These are phyloP conservation scores for Serendipita sp. DNA, from an alignment of 768 basidiomycete species.

Conservation along the genomic window DNA sequence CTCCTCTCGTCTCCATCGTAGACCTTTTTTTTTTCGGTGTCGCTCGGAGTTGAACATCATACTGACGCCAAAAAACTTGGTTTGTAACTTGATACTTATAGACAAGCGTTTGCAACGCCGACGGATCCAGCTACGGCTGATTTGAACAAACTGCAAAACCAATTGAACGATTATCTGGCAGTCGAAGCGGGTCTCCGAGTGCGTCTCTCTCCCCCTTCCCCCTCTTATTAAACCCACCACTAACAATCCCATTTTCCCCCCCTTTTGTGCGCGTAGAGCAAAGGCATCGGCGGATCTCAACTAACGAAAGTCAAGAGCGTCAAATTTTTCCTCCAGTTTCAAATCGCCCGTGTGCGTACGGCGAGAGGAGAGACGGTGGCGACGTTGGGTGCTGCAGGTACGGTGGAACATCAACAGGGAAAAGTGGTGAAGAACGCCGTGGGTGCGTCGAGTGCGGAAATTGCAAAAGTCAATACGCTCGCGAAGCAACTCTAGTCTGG, in stretches of 20 bases:
- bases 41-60: too few relatives aligned
- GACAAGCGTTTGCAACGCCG: constrained; percentile 5
- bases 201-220: not conserved
- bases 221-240: not conserved
- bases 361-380: constrained; percentile 7
- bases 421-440: constrained; percentile 9
- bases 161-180: constrained; percentile 13
- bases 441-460: constrained; percentile 5
- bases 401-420: constrained; percentile 12
- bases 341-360: constrained; percentile 11
- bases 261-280: not conserved
- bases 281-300: not conserved
- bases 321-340: constrained; percentile 16
- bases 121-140: constrained; percentile 9
- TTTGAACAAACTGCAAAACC: constrained; percentile 9
- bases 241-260: not conserved
- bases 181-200: constrained; percentile 12
- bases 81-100: not conserved
- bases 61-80: too few relatives aligned
- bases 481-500: not conserved
- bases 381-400: constrained; percentile 10
- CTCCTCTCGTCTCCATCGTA: too few relatives aligned
- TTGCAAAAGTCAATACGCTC: not conserved
- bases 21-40: too few relatives aligned
- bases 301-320: constrained; percentile 11